Conservation (phyloP, 164 flowering plant genomes). For the Amborella trichopoda region DNA sequence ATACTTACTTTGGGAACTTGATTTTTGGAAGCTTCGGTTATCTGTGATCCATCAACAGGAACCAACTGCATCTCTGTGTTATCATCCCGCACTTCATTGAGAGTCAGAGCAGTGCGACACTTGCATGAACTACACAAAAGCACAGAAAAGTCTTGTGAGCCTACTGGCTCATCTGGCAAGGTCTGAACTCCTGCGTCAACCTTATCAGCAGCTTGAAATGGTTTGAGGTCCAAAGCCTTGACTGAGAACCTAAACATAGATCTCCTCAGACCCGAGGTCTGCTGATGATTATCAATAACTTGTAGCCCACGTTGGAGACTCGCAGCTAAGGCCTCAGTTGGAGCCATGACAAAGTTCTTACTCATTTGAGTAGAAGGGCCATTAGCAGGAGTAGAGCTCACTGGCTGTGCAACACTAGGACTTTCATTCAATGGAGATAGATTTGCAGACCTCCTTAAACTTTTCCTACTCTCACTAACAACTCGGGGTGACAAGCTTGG, state of each 20-base stretch:
- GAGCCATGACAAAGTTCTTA: conserved; percentile 13
- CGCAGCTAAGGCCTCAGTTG: conserved; percentile 67
- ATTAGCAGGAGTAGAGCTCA: conserved; percentile 21
- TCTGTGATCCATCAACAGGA: conserved; percentile 38
- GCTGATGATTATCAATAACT: conserved; percentile 45
- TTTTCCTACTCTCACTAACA: conserved; percentile 47
- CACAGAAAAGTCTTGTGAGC: conserved; percentile 11
- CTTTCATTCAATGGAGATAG: conserved; percentile 8
- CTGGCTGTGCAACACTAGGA: conserved; percentile 12
- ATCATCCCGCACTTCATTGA: conserved; percentile 26
- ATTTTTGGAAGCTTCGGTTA: conserved; percentile 38
- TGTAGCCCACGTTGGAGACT: conserved; percentile 88
- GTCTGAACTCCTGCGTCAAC: conserved; percentile 86
- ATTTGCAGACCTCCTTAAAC: conserved; percentile 52
- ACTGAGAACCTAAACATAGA: conserved; percentile 70
- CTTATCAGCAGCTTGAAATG: conserved; percentile 31
- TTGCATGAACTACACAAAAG: conserved; percentile 58
- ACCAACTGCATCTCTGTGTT: conserved; percentile 45
- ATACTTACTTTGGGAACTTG: conserved; percentile 79
- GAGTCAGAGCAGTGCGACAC: conserved; percentile 17
- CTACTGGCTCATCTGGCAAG: conserved; percentile 18
- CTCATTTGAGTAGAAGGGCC: conserved; percentile 17
- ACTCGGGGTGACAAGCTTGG: conserved; percentile 62
- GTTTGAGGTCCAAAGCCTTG: conserved; percentile 42
- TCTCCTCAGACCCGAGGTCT: conserved; percentile 43